These are phyloP conservation scores for Aspergillus affinis DNA, from an alignment of 495 filamentous ascomycete species.

Conservation along the genomic window DNA sequence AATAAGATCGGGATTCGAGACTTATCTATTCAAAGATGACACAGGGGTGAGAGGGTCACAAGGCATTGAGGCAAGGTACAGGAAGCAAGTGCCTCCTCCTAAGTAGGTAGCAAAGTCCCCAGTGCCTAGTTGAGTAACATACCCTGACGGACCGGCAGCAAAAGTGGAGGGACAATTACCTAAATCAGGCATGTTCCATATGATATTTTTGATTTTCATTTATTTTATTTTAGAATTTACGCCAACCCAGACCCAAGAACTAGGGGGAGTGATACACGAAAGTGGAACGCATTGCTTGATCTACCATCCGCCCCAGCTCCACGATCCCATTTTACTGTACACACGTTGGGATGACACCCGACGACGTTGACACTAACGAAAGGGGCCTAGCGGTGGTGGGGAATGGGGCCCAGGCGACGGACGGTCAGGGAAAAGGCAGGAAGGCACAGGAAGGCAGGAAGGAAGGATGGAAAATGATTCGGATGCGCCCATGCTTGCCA, in stretches of 20 bases:
- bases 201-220: background rate
- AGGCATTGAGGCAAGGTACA: slow-evolving; percentile 29
- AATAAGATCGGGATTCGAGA: slow-evolving; percentile 19
- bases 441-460: slow-evolving; percentile 14
- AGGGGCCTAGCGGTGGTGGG: slow-evolving; percentile 30
- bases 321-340: slow-evolving; percentile 34
- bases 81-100: slow-evolving; percentile 15
- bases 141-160: background rate
- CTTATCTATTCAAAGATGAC: slow-evolving; percentile 22
- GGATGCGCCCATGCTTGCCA: slow-evolving; percentile 23
- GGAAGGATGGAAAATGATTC: slow-evolving; percentile 29
- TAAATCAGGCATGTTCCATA: background rate
- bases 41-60: slow-evolving; percentile 26
- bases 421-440: slow-evolving; percentile 21
- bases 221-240: background rate
- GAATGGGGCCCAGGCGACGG: slow-evolving; percentile 18
- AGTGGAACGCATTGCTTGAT: slow-evolving; percentile 26
- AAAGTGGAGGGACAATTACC: background rate
- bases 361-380: slow-evolving; percentile 46
- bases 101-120: slow-evolving; percentile 5
- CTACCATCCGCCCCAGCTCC: slow-evolving; percentile 42
- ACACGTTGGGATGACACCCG: slow-evolving; percentile 42
- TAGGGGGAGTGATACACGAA: slow-evolving; percentile 13
- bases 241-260: background rate
- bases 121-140: background rate